A percentile compares a stretch with the other conserved stretches of the same genome.
Evolutionary conservation across 2,329 filamentous ascomycete species (phyloP).

Genomic region (Aspergillus ustus): DNA sequence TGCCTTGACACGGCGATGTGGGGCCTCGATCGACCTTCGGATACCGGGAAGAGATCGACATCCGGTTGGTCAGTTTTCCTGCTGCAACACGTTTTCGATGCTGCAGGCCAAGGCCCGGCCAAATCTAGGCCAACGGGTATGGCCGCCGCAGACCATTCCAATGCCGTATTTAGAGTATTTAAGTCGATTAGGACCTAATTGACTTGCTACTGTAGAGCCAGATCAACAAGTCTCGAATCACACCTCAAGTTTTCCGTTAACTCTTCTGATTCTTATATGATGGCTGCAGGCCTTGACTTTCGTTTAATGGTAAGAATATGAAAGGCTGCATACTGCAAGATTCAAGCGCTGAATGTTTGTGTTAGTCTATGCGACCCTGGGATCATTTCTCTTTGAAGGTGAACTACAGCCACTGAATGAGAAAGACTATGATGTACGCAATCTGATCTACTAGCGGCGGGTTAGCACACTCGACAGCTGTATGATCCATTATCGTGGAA

Average conservation of each 20-base stretch:
- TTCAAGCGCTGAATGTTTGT: too few species aligned
- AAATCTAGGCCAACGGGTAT: neutral
- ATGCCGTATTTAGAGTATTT: neutral
- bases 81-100: conserved; percentile 6
- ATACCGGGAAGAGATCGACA: neutral
- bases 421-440: too few species aligned
- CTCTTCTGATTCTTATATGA: too few species aligned
- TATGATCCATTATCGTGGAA: too few species aligned
- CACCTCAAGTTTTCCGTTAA: neutral
- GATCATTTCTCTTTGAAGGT: too few species aligned
- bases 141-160: neutral
- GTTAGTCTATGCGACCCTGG: too few species aligned
- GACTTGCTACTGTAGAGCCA: conserved; percentile 3
- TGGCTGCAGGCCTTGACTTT: too few species aligned
- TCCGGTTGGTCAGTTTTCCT: neutral
- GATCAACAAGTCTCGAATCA: conserved; percentile 1
- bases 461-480: too few species aligned
- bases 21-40: neutral
- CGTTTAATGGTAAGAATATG: too few species aligned
- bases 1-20: neutral
- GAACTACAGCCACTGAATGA: too few species aligned
- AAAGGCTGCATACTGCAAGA: too few species aligned
- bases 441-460: too few species aligned
- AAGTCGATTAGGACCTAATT: conserved; percentile 2
- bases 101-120: neutral